These are phyloP conservation scores for Pyrus bretschneideri DNA, from an alignment of 306 rosid genomes.

Conservation along the genomic window DNA sequence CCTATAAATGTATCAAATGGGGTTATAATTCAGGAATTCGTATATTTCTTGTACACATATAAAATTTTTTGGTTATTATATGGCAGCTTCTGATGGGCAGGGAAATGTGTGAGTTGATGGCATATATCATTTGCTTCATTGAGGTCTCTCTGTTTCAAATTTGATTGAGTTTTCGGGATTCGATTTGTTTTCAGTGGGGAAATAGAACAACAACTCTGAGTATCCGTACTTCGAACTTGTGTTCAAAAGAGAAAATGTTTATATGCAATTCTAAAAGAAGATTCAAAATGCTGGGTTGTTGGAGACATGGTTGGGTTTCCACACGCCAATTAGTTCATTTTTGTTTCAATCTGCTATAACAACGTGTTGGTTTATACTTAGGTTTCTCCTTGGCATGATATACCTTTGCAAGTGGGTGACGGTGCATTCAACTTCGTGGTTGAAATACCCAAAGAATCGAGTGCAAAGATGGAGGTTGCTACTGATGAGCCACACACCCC, in stretches of 20 bases:
- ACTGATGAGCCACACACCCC: conserved; percentile 88
- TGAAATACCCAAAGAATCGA: conserved; percentile 94
- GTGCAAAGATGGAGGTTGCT: conserved; percentile 99
- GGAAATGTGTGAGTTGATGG: no score
- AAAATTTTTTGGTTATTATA: no score
- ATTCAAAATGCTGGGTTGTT: background rate
- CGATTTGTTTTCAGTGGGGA: background rate
- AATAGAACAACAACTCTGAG: background rate
- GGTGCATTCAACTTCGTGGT: conserved; percentile 65
- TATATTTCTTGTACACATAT: no score
- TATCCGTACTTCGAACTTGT: background rate
- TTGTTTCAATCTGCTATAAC: background rate
- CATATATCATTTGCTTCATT: background rate
- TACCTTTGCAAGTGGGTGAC: conserved; percentile 72
- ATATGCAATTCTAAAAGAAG: background rate
- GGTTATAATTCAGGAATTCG: background rate
- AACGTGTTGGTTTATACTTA: conserved; percentile 7
- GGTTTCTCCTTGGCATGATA: conserved; percentile 99
- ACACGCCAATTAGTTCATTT: background rate
- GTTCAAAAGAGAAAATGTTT: background rate
- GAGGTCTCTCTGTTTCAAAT: background rate
- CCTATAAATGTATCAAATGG: background rate
- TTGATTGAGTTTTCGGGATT: background rate
- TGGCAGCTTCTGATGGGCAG: no score
- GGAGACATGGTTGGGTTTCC: background rate